These are phyloP conservation scores for Barnettozyma sucrosica DNA, from an alignment of 805 yeast genomes.

Conservation along the genomic window DNA sequence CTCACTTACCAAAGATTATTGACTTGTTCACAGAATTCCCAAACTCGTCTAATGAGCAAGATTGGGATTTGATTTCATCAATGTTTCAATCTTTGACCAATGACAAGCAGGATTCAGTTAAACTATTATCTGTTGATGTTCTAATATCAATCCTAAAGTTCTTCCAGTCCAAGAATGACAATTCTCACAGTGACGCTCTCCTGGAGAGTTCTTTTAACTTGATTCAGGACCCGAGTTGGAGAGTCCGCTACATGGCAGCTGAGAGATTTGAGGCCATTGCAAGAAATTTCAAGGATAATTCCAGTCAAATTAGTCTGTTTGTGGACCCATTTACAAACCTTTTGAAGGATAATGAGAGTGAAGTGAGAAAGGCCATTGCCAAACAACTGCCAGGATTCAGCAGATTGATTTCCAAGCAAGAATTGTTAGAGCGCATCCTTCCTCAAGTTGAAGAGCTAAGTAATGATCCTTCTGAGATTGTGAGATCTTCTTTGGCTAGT, in stretches of 20 bases:
- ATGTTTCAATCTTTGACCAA: slow-evolving; percentile 75
- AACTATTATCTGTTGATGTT: slow-evolving; percentile 82
- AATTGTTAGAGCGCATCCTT: slow-evolving; percentile 62
- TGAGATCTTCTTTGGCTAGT: slow-evolving; percentile 86
- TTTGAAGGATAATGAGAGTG: slow-evolving; percentile 92
- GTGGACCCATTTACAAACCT: slow-evolving; percentile 60
- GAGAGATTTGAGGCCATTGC: slow-evolving; percentile 81
- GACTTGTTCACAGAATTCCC: slow-evolving; percentile 48
- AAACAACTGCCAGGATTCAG: slow-evolving; percentile 82
- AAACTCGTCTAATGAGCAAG: slow-evolving; percentile 44
- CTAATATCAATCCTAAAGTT: slow-evolving; percentile 74
- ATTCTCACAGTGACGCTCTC: slow-evolving; percentile 55
- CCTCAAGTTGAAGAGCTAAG: slow-evolving; percentile 82
- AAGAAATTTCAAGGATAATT: slow-evolving; percentile 50
- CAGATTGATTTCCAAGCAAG: slow-evolving; percentile 43
- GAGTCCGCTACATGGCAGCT: slow-evolving; percentile 98
- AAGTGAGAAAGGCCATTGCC: slow-evolving; percentile 91
- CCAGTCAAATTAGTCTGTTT: slow-evolving; percentile 45
- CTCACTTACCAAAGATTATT: slow-evolving; percentile 69
- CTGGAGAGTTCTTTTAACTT: slow-evolving; percentile 62
- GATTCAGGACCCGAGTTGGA: slow-evolving; percentile 90
- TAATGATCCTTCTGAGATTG: slow-evolving; percentile 88
- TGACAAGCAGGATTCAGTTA: slow-evolving; percentile 94
- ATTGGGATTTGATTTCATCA: slow-evolving; percentile 71
- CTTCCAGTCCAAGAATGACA: slow-evolving; percentile 53